Percentiles rank a stretch among this genome's conserved stretches.
Evolutionary conservation across 306 rosid genomes (phyloP).

Genomic region (Astragalus membranaceus): DNA sequence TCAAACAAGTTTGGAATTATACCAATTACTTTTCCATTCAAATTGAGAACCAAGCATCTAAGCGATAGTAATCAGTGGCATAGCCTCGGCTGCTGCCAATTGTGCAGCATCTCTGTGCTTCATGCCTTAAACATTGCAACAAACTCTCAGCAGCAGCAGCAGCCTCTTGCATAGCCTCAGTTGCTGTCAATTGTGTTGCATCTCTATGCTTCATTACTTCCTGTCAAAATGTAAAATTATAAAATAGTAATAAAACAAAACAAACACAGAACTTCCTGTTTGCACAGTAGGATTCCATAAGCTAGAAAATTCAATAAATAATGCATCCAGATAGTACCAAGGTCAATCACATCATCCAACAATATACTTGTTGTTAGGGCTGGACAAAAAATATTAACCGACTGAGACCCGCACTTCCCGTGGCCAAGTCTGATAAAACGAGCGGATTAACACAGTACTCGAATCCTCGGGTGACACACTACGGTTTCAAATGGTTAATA

Average conservation of each 20-base stretch:
- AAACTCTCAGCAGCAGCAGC: constrained; percentile 83
- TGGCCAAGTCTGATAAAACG: too few relatives aligned
- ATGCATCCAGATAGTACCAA: not conserved
- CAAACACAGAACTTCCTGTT: not conserved
- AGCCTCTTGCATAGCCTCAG: constrained; percentile 93
- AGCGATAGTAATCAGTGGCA: too few relatives aligned
- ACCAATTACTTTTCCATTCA: too few relatives aligned
- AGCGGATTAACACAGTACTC: too few relatives aligned
- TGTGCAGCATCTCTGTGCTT: too few relatives aligned
- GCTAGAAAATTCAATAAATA: not conserved
- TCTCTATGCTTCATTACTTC: constrained; percentile 90
- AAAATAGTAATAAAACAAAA: not conserved
- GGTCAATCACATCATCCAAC: not conserved
- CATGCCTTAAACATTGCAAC: constrained; percentile 83
- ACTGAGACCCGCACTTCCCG: too few relatives aligned
- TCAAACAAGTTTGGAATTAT: too few relatives aligned
- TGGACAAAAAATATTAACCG: too few relatives aligned
- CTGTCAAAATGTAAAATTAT: constrained; percentile 35
- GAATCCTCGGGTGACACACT: too few relatives aligned
- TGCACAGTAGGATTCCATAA: not conserved
- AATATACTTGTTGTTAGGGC: not conserved
- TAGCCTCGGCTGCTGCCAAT: too few relatives aligned
- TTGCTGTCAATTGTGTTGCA: constrained; percentile 85
- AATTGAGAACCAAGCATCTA: too few relatives aligned
- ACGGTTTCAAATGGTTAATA: too few relatives aligned